Conservation (phyloP, 495 filamentous ascomycete species). For the Podospora bellae-mahoneyi region DNA sequence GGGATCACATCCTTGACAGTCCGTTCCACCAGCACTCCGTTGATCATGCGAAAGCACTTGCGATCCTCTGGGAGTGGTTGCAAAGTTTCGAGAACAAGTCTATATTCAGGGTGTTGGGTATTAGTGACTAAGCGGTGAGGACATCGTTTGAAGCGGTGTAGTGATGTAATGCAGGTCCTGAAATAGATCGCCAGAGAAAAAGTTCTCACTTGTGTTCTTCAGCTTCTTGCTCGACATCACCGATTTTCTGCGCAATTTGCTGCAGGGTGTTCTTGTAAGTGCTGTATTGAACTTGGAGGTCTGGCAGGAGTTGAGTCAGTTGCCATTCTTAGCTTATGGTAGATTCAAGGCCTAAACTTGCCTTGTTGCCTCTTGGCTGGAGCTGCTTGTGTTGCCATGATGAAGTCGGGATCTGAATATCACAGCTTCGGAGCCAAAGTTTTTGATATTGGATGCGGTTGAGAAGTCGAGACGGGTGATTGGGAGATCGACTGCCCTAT, state of each 20-base stretch:
- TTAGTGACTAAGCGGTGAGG: slow-evolving; percentile 32
- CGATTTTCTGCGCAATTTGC: slow-evolving; percentile 91
- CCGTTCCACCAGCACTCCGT: slow-evolving; percentile 90
- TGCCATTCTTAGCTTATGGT: no score
- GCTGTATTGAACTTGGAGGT: slow-evolving; percentile 88
- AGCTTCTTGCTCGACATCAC: slow-evolving; percentile 92
- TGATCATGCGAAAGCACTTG: slow-evolving; percentile 98
- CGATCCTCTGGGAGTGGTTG: slow-evolving; percentile 77
- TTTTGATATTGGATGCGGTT: slow-evolving; percentile 2
- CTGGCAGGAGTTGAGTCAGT: slow-evolving; percentile 47
- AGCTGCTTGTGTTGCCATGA: slow-evolving; percentile 43
- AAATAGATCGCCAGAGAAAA: slow-evolving; percentile 14
- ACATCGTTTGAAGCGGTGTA: slow-evolving; percentile 38
- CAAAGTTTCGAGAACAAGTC: slow-evolving; percentile 93
- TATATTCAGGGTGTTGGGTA: slow-evolving; percentile 38
- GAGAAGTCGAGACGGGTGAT: slow-evolving; percentile 3
- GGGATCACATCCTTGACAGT: slow-evolving; percentile 91
- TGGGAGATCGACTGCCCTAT: slow-evolving; percentile 1
- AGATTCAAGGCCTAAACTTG: slow-evolving; percentile 34
- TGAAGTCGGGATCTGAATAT: background rate
- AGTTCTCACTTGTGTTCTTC: slow-evolving; percentile 92
- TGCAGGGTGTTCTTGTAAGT: slow-evolving; percentile 96
- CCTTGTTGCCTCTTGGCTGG: slow-evolving; percentile 80
- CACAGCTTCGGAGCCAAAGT: background rate
- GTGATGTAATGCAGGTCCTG: slow-evolving; percentile 24